Evolutionary conservation across 768 basidiomycete species (phyloP).

Genomic region (Dioszegia hungarica): DNA sequence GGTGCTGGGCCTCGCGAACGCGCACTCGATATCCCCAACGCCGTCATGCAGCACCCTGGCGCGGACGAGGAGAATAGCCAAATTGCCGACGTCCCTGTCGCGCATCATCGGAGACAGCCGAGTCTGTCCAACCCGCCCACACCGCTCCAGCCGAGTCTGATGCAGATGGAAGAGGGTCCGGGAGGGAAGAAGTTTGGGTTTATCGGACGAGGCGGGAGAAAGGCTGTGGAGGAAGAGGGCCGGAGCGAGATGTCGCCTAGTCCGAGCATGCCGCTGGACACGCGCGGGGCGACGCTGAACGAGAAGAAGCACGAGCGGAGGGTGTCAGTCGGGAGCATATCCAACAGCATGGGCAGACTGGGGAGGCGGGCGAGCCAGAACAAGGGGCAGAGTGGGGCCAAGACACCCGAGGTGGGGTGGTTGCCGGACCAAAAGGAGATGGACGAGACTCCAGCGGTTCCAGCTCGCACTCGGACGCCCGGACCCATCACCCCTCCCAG

Average conservation of each 20-base stretch:
- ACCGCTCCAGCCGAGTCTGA: slow-evolving; percentile 51
- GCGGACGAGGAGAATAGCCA: slow-evolving; percentile 43
- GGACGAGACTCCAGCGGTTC: background rate
- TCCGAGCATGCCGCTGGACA: slow-evolving; percentile 4
- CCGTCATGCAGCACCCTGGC: slow-evolving; percentile 49
- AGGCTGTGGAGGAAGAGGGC: background rate
- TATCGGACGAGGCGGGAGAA: slow-evolving; percentile 12
- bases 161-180: slow-evolving; percentile 19
- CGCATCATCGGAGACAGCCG: slow-evolving; percentile 30
- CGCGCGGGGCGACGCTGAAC: background rate
- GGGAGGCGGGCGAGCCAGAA: slow-evolving; percentile 1
- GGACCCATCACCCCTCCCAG: background rate
- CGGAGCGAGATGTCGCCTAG: background rate
- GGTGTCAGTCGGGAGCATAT: slow-evolving; percentile 39
- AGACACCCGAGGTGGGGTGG: slow-evolving; percentile 17
- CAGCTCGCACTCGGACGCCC: background rate
- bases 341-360: slow-evolving; percentile 23
- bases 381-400: slow-evolving; percentile 4
- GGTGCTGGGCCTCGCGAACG: slow-evolving; percentile 17
- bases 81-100: slow-evolving; percentile 36
- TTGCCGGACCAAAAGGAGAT: slow-evolving; percentile 1
- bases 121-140: slow-evolving; percentile 53
- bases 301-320: slow-evolving; percentile 43
- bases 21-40: slow-evolving; percentile 32
- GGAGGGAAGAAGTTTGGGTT: slow-evolving; percentile 24